phyloP scores from a whole-genome alignment of 805 yeast genomes.

The Lipomyces yamanashiensis region DNA sequence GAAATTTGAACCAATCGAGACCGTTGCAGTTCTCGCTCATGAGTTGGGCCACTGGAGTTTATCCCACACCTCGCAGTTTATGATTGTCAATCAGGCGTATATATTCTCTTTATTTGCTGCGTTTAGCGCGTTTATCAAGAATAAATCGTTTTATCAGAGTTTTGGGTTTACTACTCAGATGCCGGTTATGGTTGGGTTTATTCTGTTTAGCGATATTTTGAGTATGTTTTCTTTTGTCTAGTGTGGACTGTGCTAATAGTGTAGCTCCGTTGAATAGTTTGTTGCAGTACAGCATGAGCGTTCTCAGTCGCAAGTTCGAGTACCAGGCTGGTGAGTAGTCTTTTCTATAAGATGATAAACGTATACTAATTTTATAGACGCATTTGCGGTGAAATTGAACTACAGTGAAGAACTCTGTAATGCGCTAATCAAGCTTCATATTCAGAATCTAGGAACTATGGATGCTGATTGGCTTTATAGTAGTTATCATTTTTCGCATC shows the following conservation, averaged over 20 bases:
- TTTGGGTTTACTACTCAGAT: conserved; percentile 72
- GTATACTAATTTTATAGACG: conserved; percentile 22
- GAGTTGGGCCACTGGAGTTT: conserved; percentile 98
- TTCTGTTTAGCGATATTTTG: conserved; percentile 75
- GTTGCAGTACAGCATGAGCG: conserved; percentile 67
- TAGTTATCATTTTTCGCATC: conserved; percentile 88
- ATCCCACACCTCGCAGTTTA: conserved; percentile 80
- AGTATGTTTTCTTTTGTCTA: conserved; percentile 2
- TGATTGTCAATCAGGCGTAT: conserved; percentile 67
- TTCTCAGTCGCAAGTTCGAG: conserved; percentile 82
- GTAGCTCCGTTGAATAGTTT: conserved; percentile 71
- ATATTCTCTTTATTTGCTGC: conserved; percentile 67
- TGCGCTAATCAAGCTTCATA: conserved; percentile 75
- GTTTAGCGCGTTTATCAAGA: conserved; percentile 80
- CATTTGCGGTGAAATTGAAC: conserved; percentile 70
- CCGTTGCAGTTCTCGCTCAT: conserved; percentile 95
- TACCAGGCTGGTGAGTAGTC: conserved; percentile 84
- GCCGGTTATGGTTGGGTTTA: conserved; percentile 82
- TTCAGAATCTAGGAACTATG: conserved; percentile 81
- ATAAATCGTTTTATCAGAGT: conserved; percentile 73
- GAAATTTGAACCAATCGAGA: conserved; percentile 74
- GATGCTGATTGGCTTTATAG: conserved; percentile 90
- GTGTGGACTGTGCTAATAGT: neutral
- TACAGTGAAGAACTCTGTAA: conserved; percentile 67
- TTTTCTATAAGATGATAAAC: neutral